Evolutionary conservation across 805 yeast genomes (phyloP).

Genomic region (Wickerhamomyces xylosicus): DNA sequence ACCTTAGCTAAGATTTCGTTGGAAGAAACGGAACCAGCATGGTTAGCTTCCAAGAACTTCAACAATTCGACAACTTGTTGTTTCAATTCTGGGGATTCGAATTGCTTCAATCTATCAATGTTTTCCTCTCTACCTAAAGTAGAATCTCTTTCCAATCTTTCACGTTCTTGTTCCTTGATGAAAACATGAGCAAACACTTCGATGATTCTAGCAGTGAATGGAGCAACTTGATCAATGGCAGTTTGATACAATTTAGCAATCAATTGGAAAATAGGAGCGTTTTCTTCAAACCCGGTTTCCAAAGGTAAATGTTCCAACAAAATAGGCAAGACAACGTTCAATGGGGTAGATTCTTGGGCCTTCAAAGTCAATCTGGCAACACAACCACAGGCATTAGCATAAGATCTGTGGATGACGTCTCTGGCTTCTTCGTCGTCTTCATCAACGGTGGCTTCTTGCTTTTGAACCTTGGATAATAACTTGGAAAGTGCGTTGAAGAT

Average conservation of each 20-base stretch:
- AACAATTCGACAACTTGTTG: slow-evolving; percentile 57
- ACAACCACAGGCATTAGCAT: slow-evolving; percentile 95
- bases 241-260: slow-evolving; percentile 62
- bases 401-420: slow-evolving; percentile 73
- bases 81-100: slow-evolving; percentile 59
- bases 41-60: slow-evolving; percentile 59
- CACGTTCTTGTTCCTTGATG: slow-evolving; percentile 64
- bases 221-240: slow-evolving; percentile 43
- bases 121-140: slow-evolving; percentile 83
- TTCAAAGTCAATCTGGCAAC: slow-evolving; percentile 84
- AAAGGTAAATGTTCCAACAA: slow-evolving; percentile 76
- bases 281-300: slow-evolving; percentile 83
- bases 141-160: slow-evolving; percentile 57
- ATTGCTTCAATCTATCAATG: slow-evolving; percentile 69
- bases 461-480: slow-evolving; percentile 69
- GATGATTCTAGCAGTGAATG: slow-evolving; percentile 50
- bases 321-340: slow-evolving; percentile 64
- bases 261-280: slow-evolving; percentile 78
- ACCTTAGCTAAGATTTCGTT: slow-evolving; percentile 25
- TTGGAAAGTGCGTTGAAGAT: slow-evolving; percentile 61
- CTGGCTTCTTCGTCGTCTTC: slow-evolving; percentile 67
- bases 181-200: slow-evolving; percentile 64
- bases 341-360: slow-evolving; percentile 62
- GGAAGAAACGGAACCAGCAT: slow-evolving; percentile 50
- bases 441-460: slow-evolving; percentile 41